Evolutionary conservation across 441 rosid species (phyloP).

Genomic region (Gossypium davidsonii): DNA sequence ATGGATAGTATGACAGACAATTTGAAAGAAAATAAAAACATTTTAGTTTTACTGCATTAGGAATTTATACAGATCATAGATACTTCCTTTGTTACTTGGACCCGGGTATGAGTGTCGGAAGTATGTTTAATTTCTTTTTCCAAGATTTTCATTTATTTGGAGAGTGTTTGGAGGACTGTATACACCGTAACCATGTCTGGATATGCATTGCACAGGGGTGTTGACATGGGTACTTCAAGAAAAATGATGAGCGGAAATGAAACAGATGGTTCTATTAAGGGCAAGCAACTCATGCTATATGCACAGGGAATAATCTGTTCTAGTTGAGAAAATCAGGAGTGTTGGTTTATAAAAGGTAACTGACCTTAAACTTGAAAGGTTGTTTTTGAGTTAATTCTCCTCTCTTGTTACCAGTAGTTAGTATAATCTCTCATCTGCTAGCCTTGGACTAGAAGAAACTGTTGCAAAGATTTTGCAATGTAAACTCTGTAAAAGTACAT

Average conservation of each 20-base stretch:
- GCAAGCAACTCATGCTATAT: background rate
- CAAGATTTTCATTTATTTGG: too few relatives aligned
- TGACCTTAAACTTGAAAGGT: constrained; percentile 18
- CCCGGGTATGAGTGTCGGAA: too few relatives aligned
- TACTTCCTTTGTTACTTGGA: too few relatives aligned
- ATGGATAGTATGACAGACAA: background rate
- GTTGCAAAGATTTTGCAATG: background rate
- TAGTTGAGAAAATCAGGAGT: background rate
- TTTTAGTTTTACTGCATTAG: background rate
- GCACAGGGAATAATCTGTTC: background rate
- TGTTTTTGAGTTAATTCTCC: background rate
- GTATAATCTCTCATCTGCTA: constrained; percentile 5
- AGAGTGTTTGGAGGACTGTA: too few relatives aligned
- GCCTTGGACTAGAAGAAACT: constrained; percentile 10
- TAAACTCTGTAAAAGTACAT: background rate
- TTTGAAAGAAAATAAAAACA: background rate
- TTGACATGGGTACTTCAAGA: background rate
- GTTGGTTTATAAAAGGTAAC: background rate
- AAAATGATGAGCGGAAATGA: background rate
- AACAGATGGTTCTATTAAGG: background rate
- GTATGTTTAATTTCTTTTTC: too few relatives aligned
- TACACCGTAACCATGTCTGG: background rate
- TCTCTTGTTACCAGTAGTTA: constrained; percentile 9
- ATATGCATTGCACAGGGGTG: background rate
- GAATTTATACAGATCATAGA: background rate